phyloP scores from a whole-genome alignment of 1,284 basidiomycete genomes.

The Trichosporon inkin region DNA sequence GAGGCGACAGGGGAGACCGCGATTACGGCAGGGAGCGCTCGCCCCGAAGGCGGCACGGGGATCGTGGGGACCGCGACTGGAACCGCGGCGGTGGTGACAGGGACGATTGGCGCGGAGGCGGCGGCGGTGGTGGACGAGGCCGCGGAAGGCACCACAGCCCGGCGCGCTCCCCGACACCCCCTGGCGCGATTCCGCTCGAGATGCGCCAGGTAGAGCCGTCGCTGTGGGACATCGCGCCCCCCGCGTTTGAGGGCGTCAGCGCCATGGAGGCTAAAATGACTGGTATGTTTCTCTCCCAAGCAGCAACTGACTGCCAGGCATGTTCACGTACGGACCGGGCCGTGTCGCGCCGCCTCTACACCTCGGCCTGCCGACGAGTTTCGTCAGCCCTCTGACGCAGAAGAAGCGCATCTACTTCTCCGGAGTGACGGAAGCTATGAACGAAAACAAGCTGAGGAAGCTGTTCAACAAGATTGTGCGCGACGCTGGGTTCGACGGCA shows the following conservation, averaged over 20 bases:
- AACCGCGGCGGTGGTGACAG: slow-evolving; percentile 14
- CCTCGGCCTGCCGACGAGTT: slow-evolving; percentile 34
- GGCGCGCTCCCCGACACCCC: slow-evolving; percentile 84
- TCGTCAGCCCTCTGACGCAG: slow-evolving; percentile 78
- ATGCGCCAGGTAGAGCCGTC: slow-evolving; percentile 81
- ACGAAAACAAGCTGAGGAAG: slow-evolving; percentile 78
- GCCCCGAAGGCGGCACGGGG: slow-evolving; percentile 19
- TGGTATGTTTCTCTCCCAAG: slow-evolving; percentile 55
- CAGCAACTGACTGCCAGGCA: slow-evolving; percentile 29
- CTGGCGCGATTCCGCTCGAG: slow-evolving; percentile 73
- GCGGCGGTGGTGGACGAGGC: slow-evolving; percentile 48
- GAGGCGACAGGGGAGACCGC: slow-evolving; percentile 12
- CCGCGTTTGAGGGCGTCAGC: slow-evolving; percentile 89
- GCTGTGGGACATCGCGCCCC: slow-evolving; percentile 93
- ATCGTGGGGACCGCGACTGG: slow-evolving; percentile 13
- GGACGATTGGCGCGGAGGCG: slow-evolving; percentile 26
- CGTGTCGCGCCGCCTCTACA: slow-evolving; percentile 45
- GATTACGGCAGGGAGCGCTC: slow-evolving; percentile 15
- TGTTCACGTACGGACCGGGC: slow-evolving; percentile 47
- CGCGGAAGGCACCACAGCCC: slow-evolving; percentile 56
- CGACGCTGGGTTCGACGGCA: slow-evolving; percentile 42
- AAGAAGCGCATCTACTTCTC: slow-evolving; percentile 93
- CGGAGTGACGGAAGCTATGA: slow-evolving; percentile 86
- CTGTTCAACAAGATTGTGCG: slow-evolving; percentile 81
- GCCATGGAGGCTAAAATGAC: slow-evolving; percentile 96